Base-by-base conservation (phyloP, 306 rosid species). In the Quercus parvula region DNA sequence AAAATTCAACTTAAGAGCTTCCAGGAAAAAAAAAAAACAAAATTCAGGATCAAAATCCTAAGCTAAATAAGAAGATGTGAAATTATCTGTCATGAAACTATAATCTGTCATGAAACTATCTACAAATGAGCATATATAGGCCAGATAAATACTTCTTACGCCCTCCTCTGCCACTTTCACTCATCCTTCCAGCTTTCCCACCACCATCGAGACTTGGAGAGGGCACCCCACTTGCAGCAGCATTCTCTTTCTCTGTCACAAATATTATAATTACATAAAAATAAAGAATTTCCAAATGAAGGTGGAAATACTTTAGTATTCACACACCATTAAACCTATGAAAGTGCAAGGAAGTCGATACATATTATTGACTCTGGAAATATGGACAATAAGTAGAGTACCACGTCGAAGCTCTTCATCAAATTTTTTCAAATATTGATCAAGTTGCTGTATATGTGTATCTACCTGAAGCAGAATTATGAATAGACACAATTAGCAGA, bases 361-460 rank as follows among this genome's bases (percentile, higher is more conserved):
- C 25, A 33, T 67, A 31, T 9, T 35, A 67, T 33, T 35, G n/a
- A 71, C 49, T 35, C 28, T 68, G 54, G 59, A 41, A 63, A 74
- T 75, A 85, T 77, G 56, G 55, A 74, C 30, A 72, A 64, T 55
- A 78, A 76, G 80, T 70, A 46, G 28, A 80, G 66, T 91, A 94
- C 97, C 97, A 22, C 91, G 98, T 31, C 94, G 91, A 78, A 90
- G 88, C 74, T 92, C 92, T 83, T 91, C 99, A 71, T 89, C 97
- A 82, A 90, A 85, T 78, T 82, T 95, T 83, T 89, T 95, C 90
- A 92, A 91, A 87, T 91, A 91, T 58, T 92, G 97, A 86, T 95
- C 99, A 85, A 95, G 99, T 75, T 95, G 98, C 69, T 92, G 98
- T 75, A 92, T 89, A 77, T 95, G 96, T 13, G 98, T 89, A 84